Base-by-base conservation (phyloP, 257 asterid species). In the Eustoma russellianum region DNA sequence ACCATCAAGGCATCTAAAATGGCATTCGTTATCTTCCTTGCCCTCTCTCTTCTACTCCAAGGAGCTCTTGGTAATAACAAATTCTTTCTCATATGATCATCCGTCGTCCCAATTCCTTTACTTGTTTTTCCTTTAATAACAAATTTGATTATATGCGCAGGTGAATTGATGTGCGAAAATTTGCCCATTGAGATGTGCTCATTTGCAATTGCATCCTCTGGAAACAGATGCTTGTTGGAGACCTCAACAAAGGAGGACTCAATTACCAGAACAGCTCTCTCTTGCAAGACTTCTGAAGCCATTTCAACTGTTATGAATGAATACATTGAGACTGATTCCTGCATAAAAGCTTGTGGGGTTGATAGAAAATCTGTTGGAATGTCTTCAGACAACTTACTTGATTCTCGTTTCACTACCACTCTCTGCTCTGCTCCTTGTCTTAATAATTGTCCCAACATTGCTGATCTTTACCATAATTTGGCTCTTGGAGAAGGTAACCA, bases 391-490 rank as follows among this genome's bases (percentile, higher is more conserved):
- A 54, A 54, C 41, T 48, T 74, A 33, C 53, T 69, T 18, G 73
- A 62, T 5, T 41, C 60, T 48, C 46, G 17, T 0, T 69, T 57
- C 46, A 46, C 49, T 0, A 15, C 28, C 54, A 69, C 65, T 43
- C 62, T 74, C 18, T 74, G 73, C 55, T 74, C 79, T 1, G 30
- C 53, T 5, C 9, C 55, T 5, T 74, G 79, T 38, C 60, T 62
- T 34, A 43, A 45, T 15, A 54, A 66, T n/a, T 74, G 79, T 55
- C 68, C 44, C 12, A 74, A 74, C 68, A 62, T 74, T 58, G 50
- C 62, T 69, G 76, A 74, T 60, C 73, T 74, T 55, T 74, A 69
- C 76, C 52, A 56, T 52, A 69, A 41, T 12, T 58, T 74, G 61
- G 73, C 73, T 65, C 57, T 60, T 8, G 79, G 59, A 53, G 76